These are phyloP conservation scores for Iberis pinnata DNA, from an alignment of 345 rosid genomes.

Conservation along the genomic window DNA sequence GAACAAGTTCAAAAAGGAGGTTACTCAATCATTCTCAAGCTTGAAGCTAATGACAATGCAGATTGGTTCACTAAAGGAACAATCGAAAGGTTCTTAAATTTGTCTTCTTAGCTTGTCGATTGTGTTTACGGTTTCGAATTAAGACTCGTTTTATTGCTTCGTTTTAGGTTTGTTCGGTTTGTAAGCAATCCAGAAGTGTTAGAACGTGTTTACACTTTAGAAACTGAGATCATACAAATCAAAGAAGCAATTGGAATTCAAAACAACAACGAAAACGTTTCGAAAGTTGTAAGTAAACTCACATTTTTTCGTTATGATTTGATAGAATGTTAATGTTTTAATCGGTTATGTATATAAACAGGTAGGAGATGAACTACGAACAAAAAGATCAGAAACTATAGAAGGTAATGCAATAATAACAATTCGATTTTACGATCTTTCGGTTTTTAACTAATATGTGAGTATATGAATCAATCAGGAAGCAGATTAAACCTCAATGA, in stretches of 20 bases:
- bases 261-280: conserved; percentile 50
- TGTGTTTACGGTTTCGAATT: not conserved
- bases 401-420: conserved; percentile 54
- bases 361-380: conserved; percentile 44
- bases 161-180: conserved; percentile 90
- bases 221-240: conserved; percentile 90
- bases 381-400: conserved; percentile 40
- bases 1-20: conserved; percentile 86
- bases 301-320: not conserved
- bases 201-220: conserved; percentile 68
- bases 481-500: conserved; percentile 42
- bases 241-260: conserved; percentile 82
- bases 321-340: conserved; percentile 11
- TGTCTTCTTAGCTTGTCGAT: not conserved
- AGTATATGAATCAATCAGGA: conserved; percentile 45
- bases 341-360: conserved; percentile 33
- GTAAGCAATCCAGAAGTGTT: conserved; percentile 88
- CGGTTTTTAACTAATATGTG: conserved; percentile 13
- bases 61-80: conserved; percentile 86
- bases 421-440: not conserved
- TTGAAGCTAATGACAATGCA: conserved; percentile 43
- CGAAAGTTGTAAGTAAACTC: conserved; percentile 44
- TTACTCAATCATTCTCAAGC: conserved; percentile 78
- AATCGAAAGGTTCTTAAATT: conserved; percentile 56
- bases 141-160: conserved; percentile 1